phyloP scores from a whole-genome alignment of 2,329 filamentous ascomycete genomes.

The Corinectria fuckeliana region DNA sequence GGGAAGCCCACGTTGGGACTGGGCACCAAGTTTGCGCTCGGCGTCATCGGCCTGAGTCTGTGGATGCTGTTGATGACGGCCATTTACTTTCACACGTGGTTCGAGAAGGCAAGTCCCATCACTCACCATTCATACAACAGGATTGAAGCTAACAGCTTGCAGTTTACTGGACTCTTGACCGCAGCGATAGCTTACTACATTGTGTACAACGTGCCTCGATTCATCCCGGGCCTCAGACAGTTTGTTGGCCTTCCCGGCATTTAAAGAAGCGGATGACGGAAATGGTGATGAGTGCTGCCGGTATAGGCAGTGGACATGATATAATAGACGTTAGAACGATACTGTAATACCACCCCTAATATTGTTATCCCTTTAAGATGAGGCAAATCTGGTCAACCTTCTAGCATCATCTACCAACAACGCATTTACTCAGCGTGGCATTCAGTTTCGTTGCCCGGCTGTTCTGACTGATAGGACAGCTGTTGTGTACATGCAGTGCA shows the following conservation, averaged over 20 bases:
- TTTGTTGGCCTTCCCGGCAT: conserved; percentile 60
- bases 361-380: not conserved
- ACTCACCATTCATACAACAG: accelerated
- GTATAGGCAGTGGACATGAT: not conserved
- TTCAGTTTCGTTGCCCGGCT: too few relatives aligned
- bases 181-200: conserved; percentile 54
- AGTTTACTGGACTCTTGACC: conserved; percentile 62
- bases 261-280: conserved; percentile 35
- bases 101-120: conserved; percentile 80
- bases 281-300: not conserved
- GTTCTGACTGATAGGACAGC: too few relatives aligned
- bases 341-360: conserved; percentile 1
- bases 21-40: conserved; percentile 62
- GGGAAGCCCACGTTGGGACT: conserved; percentile 48
- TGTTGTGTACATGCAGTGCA: too few relatives aligned
- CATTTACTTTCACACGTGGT: conserved; percentile 98
- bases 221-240: conserved; percentile 53
- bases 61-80: conserved; percentile 99
- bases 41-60: conserved; percentile 73
- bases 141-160: conserved; percentile 30
- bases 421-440: too few relatives aligned
- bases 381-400: too few relatives aligned
- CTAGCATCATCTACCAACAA: too few relatives aligned
- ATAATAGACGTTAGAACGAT: conserved; percentile 14
- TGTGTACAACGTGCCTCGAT: conserved; percentile 60